A percentile compares a stretch with the other conserved stretches of the same genome.
Conservation (phyloP, 345 rosid species). For the Erysimum cheiranthoides region DNA sequence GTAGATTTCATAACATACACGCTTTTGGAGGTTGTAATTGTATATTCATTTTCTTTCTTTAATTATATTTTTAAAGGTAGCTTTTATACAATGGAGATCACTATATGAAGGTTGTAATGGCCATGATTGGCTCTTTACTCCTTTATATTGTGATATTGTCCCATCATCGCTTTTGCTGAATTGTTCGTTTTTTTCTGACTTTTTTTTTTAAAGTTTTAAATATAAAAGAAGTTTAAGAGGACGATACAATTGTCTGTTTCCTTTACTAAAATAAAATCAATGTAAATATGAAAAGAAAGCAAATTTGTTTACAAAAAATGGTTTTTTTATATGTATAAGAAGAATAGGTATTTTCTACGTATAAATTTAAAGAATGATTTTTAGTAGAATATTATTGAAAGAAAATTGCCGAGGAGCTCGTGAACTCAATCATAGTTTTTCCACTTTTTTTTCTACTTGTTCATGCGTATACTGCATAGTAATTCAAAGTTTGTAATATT, state of each 20-base stretch:
- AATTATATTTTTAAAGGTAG: conserved; percentile 11
- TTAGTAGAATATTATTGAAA: neutral
- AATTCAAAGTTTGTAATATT: neutral
- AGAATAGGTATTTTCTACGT: neutral
- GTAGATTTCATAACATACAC: conserved; percentile 24
- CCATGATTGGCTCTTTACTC: conserved; percentile 31
- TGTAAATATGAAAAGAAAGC: neutral
- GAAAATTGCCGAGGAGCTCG: neutral
- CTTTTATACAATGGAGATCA: conserved; percentile 38
- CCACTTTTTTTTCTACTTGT: too few species aligned
- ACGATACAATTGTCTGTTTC: neutral
- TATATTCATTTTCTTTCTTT: neutral
- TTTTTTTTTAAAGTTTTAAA: neutral
- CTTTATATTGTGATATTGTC: conserved; percentile 24
- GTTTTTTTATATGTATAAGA: neutral
- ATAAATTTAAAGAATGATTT: neutral
- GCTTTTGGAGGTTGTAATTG: conserved; percentile 16
- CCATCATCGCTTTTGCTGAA: conserved; percentile 31
- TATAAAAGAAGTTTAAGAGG: neutral
- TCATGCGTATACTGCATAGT: neutral
- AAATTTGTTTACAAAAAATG: neutral
- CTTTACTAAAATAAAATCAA: neutral
- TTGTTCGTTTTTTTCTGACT: neutral
- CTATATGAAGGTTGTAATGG: conserved; percentile 17
- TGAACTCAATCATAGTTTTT: neutral